A percentile compares a stretch with the other conserved stretches of the same genome.
Conservation (phyloP, 306 rosid genomes). For the Heteromeles arbutifolia region DNA sequence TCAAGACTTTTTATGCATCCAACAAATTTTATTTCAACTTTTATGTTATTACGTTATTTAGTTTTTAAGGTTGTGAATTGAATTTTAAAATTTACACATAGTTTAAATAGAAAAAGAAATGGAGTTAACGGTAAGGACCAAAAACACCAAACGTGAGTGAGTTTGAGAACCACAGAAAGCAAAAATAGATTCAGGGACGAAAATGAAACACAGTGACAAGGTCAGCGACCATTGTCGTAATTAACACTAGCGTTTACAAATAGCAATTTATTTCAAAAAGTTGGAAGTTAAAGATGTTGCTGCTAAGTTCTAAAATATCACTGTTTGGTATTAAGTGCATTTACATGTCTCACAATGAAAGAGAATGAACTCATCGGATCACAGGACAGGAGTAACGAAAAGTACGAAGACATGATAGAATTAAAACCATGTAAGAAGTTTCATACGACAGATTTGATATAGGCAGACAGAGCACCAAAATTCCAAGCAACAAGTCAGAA, state of each 20-base stretch:
- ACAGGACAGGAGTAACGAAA: not conserved
- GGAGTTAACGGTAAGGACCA: no score
- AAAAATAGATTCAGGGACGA: no score
- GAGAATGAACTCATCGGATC: not conserved
- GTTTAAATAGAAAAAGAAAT: no score
- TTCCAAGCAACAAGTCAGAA: conserved; percentile 17
- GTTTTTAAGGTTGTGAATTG: no score
- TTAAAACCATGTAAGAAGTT: conserved; percentile 13
- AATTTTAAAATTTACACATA: no score
- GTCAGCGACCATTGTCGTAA: no score
- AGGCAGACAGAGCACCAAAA: conserved; percentile 23
- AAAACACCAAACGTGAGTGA: no score
- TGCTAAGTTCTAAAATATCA: not conserved
- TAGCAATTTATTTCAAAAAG: not conserved
- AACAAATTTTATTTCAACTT: no score
- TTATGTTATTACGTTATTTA: no score
- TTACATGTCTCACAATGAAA: not conserved
- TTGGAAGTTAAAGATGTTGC: not conserved
- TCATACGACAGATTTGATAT: conserved; percentile 35
- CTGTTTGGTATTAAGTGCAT: not conserved
- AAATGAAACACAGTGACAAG: no score
- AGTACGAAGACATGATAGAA: not conserved
- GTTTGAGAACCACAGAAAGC: no score
- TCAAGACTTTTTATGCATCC: no score
- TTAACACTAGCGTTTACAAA: not conserved